phyloP scores from a whole-genome alignment of 73 alveolate genomes.

The Tetrahymena borealis region DNA sequence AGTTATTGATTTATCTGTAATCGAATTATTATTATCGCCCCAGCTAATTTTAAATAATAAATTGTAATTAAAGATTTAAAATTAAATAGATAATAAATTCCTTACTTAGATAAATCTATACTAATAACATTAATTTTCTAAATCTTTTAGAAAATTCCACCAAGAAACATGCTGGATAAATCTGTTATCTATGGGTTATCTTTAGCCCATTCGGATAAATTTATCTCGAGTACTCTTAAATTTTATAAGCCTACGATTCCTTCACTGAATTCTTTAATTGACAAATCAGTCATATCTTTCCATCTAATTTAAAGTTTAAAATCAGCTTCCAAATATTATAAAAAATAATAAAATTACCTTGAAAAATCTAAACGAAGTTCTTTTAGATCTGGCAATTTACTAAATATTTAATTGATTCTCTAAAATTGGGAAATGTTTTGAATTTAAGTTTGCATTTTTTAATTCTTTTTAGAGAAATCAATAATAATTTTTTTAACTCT shows the following conservation, averaged over 20 bases:
- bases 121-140: background rate
- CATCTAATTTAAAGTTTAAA: background rate
- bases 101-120: background rate
- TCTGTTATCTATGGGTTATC: background rate
- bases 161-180: background rate
- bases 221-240: background rate
- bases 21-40: background rate
- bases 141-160: background rate
- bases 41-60: background rate
- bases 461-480: background rate
- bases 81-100: background rate
- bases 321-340: background rate
- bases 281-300: background rate
- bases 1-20: background rate
- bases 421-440: background rate
- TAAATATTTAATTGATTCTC: background rate
- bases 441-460: background rate
- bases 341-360: background rate
- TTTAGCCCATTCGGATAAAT: background rate
- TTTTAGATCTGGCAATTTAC: background rate
- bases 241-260: background rate
- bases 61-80: background rate
- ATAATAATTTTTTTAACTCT: background rate
- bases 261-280: background rate
- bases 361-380: background rate